A percentile compares a stretch with the other conserved stretches of the same genome.
These are phyloP conservation scores for Pseudoturritis turrita DNA, from an alignment of 345 rosid genomes.

Conservation along the genomic window DNA sequence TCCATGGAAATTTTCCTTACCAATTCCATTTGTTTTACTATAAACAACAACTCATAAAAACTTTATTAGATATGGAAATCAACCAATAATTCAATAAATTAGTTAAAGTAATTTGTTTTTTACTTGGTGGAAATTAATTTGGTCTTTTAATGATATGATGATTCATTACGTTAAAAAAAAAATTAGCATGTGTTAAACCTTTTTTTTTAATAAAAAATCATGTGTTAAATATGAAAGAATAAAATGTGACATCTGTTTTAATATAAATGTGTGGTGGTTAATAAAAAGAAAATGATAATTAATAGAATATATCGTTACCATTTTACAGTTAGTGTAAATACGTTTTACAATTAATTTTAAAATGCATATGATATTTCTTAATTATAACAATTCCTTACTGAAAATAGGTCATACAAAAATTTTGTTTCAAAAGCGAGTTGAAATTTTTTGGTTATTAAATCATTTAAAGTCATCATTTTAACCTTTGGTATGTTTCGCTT, in stretches of 20 bases:
- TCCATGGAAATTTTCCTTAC: not conserved
- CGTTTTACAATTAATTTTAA: not conserved
- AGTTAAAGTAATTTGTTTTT: not conserved
- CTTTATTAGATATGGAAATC: constrained; percentile 9
- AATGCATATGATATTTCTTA: not conserved
- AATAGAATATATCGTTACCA: not conserved
- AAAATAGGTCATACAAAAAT: not conserved
- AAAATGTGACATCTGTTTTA: too few species aligned
- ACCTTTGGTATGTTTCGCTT: not conserved
- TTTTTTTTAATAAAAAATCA: too few species aligned
- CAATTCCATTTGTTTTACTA: constrained; percentile 6
- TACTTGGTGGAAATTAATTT: not conserved
- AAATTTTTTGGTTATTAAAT: not conserved
- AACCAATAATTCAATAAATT: not conserved
- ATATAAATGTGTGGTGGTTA: too few species aligned
- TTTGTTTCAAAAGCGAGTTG: not conserved
- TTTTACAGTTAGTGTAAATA: not conserved
- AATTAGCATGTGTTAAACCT: too few species aligned
- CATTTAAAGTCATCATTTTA: not conserved
- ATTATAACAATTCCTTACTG: not conserved
- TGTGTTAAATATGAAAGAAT: too few species aligned
- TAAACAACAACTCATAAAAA: not conserved
- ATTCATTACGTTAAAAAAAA: not conserved
- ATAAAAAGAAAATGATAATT: not conserved
- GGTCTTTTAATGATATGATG: not conserved